These are phyloP conservation scores for Parastagonospora avenae DNA, from an alignment of 2,329 filamentous ascomycete genomes.

Conservation along the genomic window DNA sequence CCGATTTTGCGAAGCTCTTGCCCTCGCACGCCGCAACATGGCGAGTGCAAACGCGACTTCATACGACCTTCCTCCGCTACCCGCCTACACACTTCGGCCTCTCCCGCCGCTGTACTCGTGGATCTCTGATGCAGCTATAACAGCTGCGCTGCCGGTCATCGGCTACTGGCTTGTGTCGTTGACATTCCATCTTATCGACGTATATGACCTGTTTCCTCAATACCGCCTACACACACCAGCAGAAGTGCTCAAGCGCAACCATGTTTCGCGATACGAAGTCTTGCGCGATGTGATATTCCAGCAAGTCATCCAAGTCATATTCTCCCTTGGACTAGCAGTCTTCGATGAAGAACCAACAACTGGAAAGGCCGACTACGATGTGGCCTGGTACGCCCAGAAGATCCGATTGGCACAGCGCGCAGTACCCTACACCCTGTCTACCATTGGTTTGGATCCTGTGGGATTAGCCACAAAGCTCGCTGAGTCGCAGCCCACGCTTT, in stretches of 20 bases:
- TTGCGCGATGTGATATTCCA: slow-evolving; percentile 90
- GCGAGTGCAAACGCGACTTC: slow-evolving; percentile 53
- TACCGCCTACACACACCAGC: slow-evolving; percentile 95
- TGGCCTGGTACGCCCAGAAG: slow-evolving; percentile 87
- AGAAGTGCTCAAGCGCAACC: slow-evolving; percentile 85
- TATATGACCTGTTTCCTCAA: slow-evolving; percentile 82
- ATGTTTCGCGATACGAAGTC: slow-evolving; percentile 82
- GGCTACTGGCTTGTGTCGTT: slow-evolving; percentile 89
- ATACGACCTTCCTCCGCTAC: slow-evolving; percentile 79
- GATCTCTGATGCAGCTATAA: slow-evolving; percentile 80
- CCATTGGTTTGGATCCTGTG: slow-evolving; percentile 76
- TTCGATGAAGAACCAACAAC: slow-evolving; percentile 75
- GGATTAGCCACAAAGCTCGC: slow-evolving; percentile 77
- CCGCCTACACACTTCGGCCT: slow-evolving; percentile 74
- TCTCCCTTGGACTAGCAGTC: slow-evolving; percentile 69
- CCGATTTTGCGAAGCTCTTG: slow-evolving; percentile 8
- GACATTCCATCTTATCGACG: slow-evolving; percentile 86
- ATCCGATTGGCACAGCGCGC: slow-evolving; percentile 77
- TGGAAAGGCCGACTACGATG: slow-evolving; percentile 82
- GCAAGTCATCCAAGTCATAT: slow-evolving; percentile 83
- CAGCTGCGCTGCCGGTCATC: slow-evolving; percentile 75
- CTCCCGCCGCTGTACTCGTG: slow-evolving; percentile 75
- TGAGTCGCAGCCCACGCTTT: slow-evolving; percentile 72
- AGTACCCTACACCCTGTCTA: slow-evolving; percentile 72
- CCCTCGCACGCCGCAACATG: slow-evolving; percentile 33